phyloP scores from a whole-genome alignment of 2,329 filamentous ascomycete species.

The Talaromyces sp. region DNA sequence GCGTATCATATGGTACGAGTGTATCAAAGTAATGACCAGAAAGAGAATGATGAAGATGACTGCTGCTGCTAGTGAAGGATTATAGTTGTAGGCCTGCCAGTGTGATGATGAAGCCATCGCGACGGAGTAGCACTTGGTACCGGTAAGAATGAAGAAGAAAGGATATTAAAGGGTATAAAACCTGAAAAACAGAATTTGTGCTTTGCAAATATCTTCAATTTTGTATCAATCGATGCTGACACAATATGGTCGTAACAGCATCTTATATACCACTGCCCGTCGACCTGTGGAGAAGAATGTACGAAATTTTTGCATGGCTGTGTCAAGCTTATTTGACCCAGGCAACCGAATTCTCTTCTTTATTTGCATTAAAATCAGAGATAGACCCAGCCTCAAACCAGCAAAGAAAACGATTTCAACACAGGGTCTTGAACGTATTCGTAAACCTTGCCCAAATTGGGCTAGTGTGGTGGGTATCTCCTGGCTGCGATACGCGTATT shows the following conservation, averaged over 20 bases:
- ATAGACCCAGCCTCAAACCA: not conserved
- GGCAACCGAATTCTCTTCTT: not conserved
- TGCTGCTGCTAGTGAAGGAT: not conserved
- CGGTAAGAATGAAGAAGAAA: not conserved
- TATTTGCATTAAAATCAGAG: not conserved
- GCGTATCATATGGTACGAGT: not conserved
- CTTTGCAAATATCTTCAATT: not conserved
- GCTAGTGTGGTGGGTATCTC: not conserved
- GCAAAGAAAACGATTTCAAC: not conserved
- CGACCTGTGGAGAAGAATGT: not conserved
- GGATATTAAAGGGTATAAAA: not conserved
- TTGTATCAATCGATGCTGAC: not conserved
- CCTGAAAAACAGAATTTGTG: not conserved
- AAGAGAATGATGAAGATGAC: constrained; percentile 2
- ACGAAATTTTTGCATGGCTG: not conserved
- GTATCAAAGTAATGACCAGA: not conserved
- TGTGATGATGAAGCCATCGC: not conserved
- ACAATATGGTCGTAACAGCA: not conserved
- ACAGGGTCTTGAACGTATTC: not conserved
- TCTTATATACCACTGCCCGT: not conserved
- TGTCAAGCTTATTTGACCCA: not conserved
- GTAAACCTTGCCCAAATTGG: not conserved
- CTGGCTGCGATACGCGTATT: not conserved
- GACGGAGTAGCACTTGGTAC: not conserved
- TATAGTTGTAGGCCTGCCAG: not conserved